A percentile compares a stretch with the other conserved stretches of the same genome.
phyloP scores from a whole-genome alignment of 2,329 filamentous ascomycete genomes.

The Capronia americana region DNA sequence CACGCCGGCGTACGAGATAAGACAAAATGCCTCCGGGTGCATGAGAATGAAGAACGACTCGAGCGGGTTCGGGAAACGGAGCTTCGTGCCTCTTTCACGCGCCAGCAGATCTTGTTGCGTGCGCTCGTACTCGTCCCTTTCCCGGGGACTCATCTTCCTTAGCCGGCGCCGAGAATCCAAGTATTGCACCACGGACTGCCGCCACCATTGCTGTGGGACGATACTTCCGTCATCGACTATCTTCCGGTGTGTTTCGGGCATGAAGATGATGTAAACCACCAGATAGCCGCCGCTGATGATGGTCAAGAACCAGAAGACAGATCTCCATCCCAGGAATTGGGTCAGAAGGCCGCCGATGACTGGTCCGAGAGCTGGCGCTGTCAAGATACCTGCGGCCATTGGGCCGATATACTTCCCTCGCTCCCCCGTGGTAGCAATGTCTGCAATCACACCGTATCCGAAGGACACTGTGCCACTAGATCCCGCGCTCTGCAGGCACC shows the following conservation, averaged over 20 bases:
- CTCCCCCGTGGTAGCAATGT: constrained; percentile 50
- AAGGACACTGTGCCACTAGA: constrained; percentile 51
- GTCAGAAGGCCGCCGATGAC: constrained; percentile 58
- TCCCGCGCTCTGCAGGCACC: constrained; percentile 54
- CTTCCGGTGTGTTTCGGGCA: constrained; percentile 48
- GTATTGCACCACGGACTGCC: constrained; percentile 24
- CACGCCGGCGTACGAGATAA: constrained; percentile 17
- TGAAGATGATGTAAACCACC: constrained; percentile 40
- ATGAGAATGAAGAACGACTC: constrained; percentile 23
- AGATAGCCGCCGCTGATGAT: constrained; percentile 51
- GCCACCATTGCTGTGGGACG: constrained; percentile 40
- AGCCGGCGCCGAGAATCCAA: constrained; percentile 18
- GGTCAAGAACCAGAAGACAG: constrained; percentile 62
- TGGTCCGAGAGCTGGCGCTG: constrained; percentile 58
- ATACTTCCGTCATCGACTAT: constrained; percentile 50
- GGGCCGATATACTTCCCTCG: constrained; percentile 52
- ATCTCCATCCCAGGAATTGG: constrained; percentile 57
- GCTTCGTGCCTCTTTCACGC: constrained; percentile 6
- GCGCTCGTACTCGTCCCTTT: constrained; percentile 12
- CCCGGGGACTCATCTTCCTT: constrained; percentile 17
- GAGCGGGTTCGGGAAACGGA: constrained; percentile 24
- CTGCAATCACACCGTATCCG: constrained; percentile 49
- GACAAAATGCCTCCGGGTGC: constrained; percentile 22
- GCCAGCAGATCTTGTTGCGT: constrained; percentile 4
- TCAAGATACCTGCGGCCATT: constrained; percentile 41